phyloP scores from a whole-genome alignment of 192 early-diverging fungal genomes.

The Lunasporangiospora selenospora region DNA sequence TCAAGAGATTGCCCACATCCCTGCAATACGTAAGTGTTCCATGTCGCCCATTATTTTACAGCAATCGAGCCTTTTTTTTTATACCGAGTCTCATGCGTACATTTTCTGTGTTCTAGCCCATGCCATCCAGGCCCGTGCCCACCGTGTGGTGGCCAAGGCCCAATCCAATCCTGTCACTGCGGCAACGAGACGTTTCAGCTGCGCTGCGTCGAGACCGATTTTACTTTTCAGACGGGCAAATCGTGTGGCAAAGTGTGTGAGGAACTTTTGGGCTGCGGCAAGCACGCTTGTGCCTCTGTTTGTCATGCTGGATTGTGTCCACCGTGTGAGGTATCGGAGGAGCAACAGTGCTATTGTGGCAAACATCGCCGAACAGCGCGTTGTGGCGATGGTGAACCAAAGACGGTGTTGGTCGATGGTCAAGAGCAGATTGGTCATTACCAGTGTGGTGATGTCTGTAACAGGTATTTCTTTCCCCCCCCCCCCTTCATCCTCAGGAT shows the following conservation, averaged over 20 bases:
- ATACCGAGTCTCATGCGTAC: background rate
- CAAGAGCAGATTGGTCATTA: constrained; percentile 57
- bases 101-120: constrained; percentile 44
- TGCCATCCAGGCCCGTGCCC: constrained; percentile 97
- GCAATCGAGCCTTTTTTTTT: constrained; percentile 1
- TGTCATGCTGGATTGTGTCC: constrained; percentile 78
- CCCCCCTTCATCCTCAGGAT: constrained; percentile 62
- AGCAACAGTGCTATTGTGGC: constrained; percentile 77
- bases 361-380: constrained; percentile 55
- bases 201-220: constrained; percentile 78
- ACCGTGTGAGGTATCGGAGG: constrained; percentile 60
- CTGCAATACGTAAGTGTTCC: constrained; percentile 67
- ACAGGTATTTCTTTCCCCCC: too few relatives aligned
- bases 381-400: constrained; percentile 65
- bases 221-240: constrained; percentile 61
- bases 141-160: constrained; percentile 84
- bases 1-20: constrained; percentile 74
- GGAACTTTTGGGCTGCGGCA: constrained; percentile 73
- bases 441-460: constrained; percentile 56
- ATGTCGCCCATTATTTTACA: background rate
- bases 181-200: constrained; percentile 70
- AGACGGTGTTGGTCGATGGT: constrained; percentile 32
- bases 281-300: constrained; percentile 65
- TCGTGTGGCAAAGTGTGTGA: constrained; percentile 79
- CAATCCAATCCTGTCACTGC: constrained; percentile 83